Base-by-base conservation (phyloP, 495 filamentous ascomycete genomes). In the Aspergillus funiculosus region DNA sequence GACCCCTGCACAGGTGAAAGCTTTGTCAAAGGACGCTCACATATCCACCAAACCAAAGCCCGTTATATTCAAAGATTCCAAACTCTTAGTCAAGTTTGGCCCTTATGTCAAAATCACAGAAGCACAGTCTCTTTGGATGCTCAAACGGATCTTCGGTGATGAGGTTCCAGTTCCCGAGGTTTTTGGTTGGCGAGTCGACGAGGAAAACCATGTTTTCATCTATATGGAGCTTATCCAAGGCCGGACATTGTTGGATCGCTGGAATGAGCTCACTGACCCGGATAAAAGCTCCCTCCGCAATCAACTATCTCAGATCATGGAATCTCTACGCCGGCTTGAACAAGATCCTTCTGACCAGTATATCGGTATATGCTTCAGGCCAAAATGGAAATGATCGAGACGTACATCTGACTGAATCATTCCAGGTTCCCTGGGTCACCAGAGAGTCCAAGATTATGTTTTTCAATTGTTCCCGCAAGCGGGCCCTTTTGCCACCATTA, bases 141-240 rank as follows among this genome's bases (percentile, higher is more conserved):
- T 76, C 41, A 56, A 61, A 53, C 51, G 47, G 43, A 36, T 53
- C 25, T 60, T 72, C 53, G 26, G 48, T 6, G 52, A 59, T 32
- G 22, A 36, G 29, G 60, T 74, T 30, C 70, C 71, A 18, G 66
- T 72, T 7, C 71, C 71, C 1, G 70, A 78, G 43, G 46, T 75
- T 17, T 75, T 67, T 55, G 68, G 69, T 5, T 76, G 69, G 68
- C 58, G 59, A 17, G 57, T 62, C 21, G 70, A 74, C 43, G 53
- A 56, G 7, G 52, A 59, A 18, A 53, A 64, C 38, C 48, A 53
- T 41, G 57, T 62, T 1, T 76, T 75, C 48, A 68, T 74, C 27
- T 74, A 74, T 39, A 73, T 75, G 70, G 59, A 78, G 46, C 49
- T 66, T 19, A 62, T 75, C 14, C 24, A 57, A 38, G 71, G 71